A percentile compares a stretch with the other conserved stretches of the same genome.
Evolutionary conservation across 345 rosid genomes (phyloP).

Genomic region (Eucalyptus pauciflora): DNA sequence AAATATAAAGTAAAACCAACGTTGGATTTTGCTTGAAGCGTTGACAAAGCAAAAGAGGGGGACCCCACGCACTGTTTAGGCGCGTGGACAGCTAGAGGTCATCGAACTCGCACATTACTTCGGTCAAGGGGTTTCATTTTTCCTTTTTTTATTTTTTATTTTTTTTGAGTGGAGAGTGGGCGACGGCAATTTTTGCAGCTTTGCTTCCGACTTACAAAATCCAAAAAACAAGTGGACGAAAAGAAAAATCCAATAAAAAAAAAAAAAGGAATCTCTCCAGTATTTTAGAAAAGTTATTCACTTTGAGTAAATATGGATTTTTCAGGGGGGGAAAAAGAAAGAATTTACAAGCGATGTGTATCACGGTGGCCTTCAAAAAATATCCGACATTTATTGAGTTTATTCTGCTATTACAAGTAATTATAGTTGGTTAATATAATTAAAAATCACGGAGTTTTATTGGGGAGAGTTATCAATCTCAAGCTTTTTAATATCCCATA

Average conservation of each 20-base stretch:
- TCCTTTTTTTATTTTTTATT: fast-evolving
- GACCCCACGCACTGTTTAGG: not conserved
- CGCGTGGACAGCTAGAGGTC: not conserved
- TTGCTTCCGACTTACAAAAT: not conserved
- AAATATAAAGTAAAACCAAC: not conserved
- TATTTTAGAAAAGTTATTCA: not conserved
- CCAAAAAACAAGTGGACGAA: not conserved
- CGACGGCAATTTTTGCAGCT: not conserved
- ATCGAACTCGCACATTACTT: not conserved
- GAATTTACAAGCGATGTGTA: not conserved
- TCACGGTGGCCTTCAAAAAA: not conserved
- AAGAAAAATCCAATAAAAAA: not conserved
- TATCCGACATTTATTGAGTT: not conserved
- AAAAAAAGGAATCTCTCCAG: not conserved
- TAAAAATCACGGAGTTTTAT: not conserved
- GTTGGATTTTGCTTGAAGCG: not conserved
- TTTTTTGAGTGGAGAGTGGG: not conserved
- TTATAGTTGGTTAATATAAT: not conserved
- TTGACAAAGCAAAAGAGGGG: not conserved
- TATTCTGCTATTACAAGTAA: not conserved
- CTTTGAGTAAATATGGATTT: not conserved
- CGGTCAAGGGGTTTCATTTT: not conserved
- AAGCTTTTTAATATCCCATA: not conserved
- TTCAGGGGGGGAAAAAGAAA: not conserved
- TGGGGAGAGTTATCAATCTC: not conserved